phyloP scores from a whole-genome alignment of 768 basidiomycete genomes.

The Boletus patriciae region DNA sequence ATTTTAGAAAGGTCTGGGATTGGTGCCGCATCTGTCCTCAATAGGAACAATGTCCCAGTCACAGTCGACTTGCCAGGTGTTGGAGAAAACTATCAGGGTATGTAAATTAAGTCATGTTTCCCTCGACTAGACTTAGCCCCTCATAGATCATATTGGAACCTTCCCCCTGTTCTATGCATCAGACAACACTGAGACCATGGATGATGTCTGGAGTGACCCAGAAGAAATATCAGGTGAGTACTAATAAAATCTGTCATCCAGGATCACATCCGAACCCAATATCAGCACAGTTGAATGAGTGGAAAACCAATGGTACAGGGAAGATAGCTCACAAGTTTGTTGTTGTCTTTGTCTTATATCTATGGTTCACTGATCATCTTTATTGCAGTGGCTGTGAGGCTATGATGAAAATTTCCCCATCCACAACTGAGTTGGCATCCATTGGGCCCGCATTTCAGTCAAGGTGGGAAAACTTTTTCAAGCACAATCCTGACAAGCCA shows the following conservation, averaged over 20 bases:
- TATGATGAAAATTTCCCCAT: conserved; percentile 24
- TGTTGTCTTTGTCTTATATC: not conserved
- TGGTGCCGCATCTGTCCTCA: conserved; percentile 13
- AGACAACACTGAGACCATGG: conserved; percentile 33
- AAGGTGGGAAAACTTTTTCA: too few species aligned
- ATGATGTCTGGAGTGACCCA: conserved; percentile 32
- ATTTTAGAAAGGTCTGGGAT: too few species aligned
- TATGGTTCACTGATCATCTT: not conserved
- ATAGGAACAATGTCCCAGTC: conserved; percentile 27
- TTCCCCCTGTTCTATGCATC: conserved; percentile 38
- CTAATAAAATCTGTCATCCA: conserved; percentile 14
- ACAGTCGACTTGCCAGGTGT: conserved; percentile 18
- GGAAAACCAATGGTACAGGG: conserved; percentile 40
- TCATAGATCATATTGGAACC: conserved; percentile 31
- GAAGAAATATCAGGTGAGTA: conserved; percentile 39
- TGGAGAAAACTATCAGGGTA: conserved; percentile 10
- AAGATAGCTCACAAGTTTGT: conserved; percentile 54
- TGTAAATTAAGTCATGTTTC: conserved; percentile 11
- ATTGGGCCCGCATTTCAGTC: too few species aligned
- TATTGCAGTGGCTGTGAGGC: conserved; percentile 18
- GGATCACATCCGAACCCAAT: not conserved
- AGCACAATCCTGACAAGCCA: too few species aligned
- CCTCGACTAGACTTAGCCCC: too few species aligned
- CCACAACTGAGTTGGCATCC: too few species aligned
- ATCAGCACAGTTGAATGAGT: conserved; percentile 34